These are phyloP conservation scores for Flaveria floridana DNA, from an alignment of 140 eudicot genomes.

Conservation along the genomic window DNA sequence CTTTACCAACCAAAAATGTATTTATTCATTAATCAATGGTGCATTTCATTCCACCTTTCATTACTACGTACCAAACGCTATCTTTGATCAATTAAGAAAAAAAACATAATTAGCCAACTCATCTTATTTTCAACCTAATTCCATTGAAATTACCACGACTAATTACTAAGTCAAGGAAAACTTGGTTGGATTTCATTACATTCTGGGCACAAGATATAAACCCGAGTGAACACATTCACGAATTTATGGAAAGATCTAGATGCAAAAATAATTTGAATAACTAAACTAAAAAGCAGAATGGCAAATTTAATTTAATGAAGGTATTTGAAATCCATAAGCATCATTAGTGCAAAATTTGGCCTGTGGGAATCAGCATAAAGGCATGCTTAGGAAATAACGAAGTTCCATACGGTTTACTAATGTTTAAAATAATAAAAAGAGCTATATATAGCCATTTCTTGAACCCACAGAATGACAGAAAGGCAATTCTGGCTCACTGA, in stretches of 20 bases:
- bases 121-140: neutral
- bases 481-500: neutral
- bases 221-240: neutral
- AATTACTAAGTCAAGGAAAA: neutral
- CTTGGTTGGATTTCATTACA: neutral
- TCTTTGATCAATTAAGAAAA: too few relatives aligned
- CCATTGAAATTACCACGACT: neutral
- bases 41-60: too few relatives aligned
- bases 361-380: conserved; percentile 3
- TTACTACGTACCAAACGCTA: too few relatives aligned
- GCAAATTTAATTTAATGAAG: neutral
- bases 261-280: too few relatives aligned
- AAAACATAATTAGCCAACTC: neutral
- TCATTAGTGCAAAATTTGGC: conserved; percentile 17
- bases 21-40: too few relatives aligned
- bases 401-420: neutral
- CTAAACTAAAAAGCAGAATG: neutral
- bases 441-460: neutral
- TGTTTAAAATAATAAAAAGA: neutral
- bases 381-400: neutral
- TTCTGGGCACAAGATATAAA: neutral
- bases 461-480: conserved; percentile 1
- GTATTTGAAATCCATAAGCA: conserved; percentile 1
- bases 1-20: too few relatives aligned
- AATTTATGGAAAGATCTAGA: too few relatives aligned